Percentiles rank a stretch among this genome's conserved stretches.
These are phyloP conservation scores for Metschnikowia cubensis DNA, from an alignment of 805 yeast species.

Conservation along the genomic window DNA sequence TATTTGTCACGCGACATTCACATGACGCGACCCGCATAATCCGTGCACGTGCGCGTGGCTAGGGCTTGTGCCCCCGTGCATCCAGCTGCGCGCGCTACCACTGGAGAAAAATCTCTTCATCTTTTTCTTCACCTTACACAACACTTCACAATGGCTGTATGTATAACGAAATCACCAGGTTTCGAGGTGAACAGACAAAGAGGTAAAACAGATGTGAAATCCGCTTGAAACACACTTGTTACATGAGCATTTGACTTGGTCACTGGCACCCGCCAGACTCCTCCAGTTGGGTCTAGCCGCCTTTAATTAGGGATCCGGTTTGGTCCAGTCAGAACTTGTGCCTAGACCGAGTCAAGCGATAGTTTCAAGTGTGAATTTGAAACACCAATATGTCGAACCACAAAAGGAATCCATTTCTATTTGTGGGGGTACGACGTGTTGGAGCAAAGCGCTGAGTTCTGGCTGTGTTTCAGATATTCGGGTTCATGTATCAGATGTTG, in stretches of 20 bases:
- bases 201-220: background rate
- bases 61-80: conserved; percentile 17
- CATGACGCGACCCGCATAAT: background rate
- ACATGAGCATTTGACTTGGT: background rate
- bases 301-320: no score
- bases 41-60: background rate
- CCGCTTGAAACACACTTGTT: background rate
- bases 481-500: no score
- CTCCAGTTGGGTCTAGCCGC: no score
- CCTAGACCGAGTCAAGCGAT: no score
- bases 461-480: no score
- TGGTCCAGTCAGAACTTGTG: no score
- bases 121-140: conserved; percentile 5
- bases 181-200: background rate
- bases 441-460: no score
- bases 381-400: no score
- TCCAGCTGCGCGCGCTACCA: conserved; percentile 1
- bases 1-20: background rate
- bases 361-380: no score
- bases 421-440: no score
- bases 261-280: no score
- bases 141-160: conserved; percentile 22
- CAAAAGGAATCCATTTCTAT: no score
- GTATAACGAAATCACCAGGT: conserved; percentile 7
- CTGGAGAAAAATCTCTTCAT: conserved; percentile 3